Conservation (phyloP, 2,329 filamentous ascomycete species). For the Emmonsia crescens region DNA sequence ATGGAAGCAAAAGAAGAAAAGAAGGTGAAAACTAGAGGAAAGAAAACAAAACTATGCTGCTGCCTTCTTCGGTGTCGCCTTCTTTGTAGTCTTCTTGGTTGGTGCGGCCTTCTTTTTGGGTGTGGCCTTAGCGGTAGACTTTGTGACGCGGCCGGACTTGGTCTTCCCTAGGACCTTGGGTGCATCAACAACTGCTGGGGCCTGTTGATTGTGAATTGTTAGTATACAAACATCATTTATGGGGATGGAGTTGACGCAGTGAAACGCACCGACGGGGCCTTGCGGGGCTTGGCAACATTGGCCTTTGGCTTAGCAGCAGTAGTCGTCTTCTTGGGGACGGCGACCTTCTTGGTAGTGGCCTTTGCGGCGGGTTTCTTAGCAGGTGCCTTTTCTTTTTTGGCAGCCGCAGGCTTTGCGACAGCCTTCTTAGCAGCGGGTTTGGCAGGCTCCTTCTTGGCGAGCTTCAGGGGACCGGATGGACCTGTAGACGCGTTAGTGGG, state of each 20-base stretch:
- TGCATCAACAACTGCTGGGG: slow-evolving; percentile 58
- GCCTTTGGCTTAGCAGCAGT: slow-evolving; percentile 43
- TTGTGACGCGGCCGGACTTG: slow-evolving; percentile 76
- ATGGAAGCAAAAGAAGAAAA: slow-evolving; percentile 14
- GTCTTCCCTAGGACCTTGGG: slow-evolving; percentile 64
- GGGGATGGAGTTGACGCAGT: too few relatives aligned
- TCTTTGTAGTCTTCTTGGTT: slow-evolving; percentile 35
- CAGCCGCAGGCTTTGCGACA: slow-evolving; percentile 20
- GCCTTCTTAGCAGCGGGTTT: slow-evolving; percentile 23
- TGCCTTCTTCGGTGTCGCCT: slow-evolving; percentile 37
- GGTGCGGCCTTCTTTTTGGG: slow-evolving; percentile 29
- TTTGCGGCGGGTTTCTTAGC: slow-evolving; percentile 17
- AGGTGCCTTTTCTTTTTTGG: slow-evolving; percentile 21
- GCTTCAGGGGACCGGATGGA: slow-evolving; percentile 82
- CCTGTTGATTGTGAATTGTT: slow-evolving; percentile 29
- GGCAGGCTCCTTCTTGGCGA: slow-evolving; percentile 62
- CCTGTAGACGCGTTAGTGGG: slow-evolving; percentile 40
- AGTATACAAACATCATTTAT: neutral
- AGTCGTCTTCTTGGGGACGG: slow-evolving; percentile 41
- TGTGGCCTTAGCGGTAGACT: slow-evolving; percentile 44
- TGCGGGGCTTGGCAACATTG: slow-evolving; percentile 45
- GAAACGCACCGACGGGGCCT: slow-evolving; percentile 33
- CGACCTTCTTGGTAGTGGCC: slow-evolving; percentile 35
- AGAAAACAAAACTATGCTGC: slow-evolving; percentile 19
- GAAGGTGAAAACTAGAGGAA: slow-evolving; percentile 21